Evolutionary conservation across 352 stramenopile species (phyloP).

Genomic region (Pythium insidiosum): DNA sequence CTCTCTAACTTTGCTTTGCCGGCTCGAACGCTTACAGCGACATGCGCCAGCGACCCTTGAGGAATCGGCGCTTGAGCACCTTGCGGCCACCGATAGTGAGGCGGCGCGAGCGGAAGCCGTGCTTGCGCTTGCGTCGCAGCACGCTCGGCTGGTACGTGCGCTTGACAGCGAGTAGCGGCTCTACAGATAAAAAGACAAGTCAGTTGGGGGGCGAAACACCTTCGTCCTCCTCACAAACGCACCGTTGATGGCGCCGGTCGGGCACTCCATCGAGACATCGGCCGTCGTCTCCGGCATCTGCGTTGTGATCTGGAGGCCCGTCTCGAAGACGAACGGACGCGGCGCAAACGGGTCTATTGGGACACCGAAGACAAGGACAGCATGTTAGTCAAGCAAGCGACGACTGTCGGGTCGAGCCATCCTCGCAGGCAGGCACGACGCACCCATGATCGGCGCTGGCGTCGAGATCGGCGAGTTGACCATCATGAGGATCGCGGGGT

Average conservation of each 20-base stretch:
- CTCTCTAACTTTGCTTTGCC: too few species aligned
- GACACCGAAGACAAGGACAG: background rate
- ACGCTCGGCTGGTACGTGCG: constrained; percentile 84
- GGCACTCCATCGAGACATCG: constrained; percentile 30
- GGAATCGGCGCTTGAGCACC: constrained; percentile 68
- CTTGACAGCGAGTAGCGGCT: constrained; percentile 72
- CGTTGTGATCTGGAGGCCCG: constrained; percentile 27
- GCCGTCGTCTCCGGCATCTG: constrained; percentile 22
- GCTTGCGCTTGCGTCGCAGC: constrained; percentile 80
- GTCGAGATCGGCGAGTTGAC: background rate
- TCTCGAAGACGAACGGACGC: constrained; percentile 37
- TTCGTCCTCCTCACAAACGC: constrained; percentile 1
- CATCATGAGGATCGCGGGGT: background rate
- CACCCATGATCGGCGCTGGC: background rate
- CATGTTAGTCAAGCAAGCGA: too few species aligned
- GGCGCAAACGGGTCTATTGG: constrained; percentile 25
- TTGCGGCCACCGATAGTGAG: constrained; percentile 74
- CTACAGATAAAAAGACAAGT: constrained; percentile 14
- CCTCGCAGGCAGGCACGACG: background rate
- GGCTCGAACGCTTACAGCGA: constrained; percentile 65
- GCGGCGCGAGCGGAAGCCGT: constrained; percentile 74
- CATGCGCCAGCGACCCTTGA: constrained; percentile 82
- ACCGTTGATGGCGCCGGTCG: constrained; percentile 37
- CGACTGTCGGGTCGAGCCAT: too few species aligned
- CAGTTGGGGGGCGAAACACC: background rate